Conservation (phyloP, 176 grass and related monocot species). For the Avena eriantha region DNA sequence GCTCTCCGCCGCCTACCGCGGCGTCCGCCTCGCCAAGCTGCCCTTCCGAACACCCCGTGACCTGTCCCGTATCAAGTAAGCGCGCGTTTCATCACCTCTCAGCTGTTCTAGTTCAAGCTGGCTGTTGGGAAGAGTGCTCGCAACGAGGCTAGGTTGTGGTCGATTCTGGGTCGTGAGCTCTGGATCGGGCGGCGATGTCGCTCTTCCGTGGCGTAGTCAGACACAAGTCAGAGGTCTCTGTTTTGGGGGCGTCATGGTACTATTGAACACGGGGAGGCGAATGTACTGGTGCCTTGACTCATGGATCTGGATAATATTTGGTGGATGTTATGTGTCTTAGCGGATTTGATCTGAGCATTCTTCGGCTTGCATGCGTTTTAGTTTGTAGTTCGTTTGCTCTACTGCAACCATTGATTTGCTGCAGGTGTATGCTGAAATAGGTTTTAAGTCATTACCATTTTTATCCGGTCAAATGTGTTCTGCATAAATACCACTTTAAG, state of each 20-base stretch:
- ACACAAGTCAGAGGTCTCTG: background rate
- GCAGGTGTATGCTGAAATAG: background rate
- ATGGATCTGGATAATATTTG: background rate
- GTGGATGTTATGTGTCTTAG: background rate
- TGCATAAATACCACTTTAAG: background rate
- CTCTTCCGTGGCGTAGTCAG: background rate
- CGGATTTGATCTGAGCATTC: background rate
- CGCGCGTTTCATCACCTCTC: background rate
- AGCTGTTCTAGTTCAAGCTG: background rate
- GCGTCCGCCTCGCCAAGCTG: conserved; percentile 60
- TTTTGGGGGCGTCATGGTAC: background rate
- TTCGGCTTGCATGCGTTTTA: background rate
- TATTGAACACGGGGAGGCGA: background rate
- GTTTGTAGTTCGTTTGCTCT: background rate
- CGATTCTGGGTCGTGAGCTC: background rate
- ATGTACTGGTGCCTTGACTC: background rate
- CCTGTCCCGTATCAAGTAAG: background rate
- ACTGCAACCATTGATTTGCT: background rate
- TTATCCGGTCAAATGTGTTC: background rate
- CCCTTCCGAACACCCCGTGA: conserved; percentile 60
- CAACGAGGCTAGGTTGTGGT: background rate
- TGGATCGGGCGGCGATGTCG: background rate
- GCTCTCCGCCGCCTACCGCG: conserved; percentile 63
- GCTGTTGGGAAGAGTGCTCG: background rate
- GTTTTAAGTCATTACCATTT: background rate